Base-by-base conservation (phyloP, 2,329 filamentous ascomycete species). In the Cordyceps fumosorosea region DNA sequence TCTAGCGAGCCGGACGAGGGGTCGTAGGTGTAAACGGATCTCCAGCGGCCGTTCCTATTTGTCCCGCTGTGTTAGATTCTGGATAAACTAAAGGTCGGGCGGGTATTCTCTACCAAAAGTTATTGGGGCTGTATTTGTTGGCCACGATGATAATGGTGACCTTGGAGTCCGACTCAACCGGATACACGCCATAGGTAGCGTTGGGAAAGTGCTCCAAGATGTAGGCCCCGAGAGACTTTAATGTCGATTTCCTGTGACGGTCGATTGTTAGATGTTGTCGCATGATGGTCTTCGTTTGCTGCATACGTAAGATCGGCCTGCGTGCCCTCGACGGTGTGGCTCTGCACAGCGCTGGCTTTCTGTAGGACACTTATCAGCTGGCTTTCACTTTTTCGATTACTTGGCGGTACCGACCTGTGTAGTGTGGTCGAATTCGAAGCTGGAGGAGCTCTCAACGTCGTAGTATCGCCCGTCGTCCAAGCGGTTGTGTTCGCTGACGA, bases 91-190 rank as follows among this genome's bases (percentile, higher is more conserved):
- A 5, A 44, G 4, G 8, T 2, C 11, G 34, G 26, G 4, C 11
- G 37, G 47, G n/a, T 8, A 14, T 20, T 34, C 16, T 77, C 48
- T 79, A 92, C 92, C 95, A 98, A 82, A 92, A 99, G 82, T 99
- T 99, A 74, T 93, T 91, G 8, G 96, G 95, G 70, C 90, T 96
- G 80, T 98, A 98, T 76, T 97, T 97, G 81, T 95, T 97, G 62
- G 93, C 90, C 55, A 96, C 93, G 56, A 96, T 86, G 60, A 96
- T 77, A 66, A 97, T 81, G 54, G 92, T 91, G 64, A 98, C 77
- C 69, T 87, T 86, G 32, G 84, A 84, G 73, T 93, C 90, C 66
- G 88, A 81, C 68, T 91, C 85, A 67, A 86, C 87, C 12, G 93
- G 91, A 74, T 90, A 97, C 55, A 91, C 90, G 67, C 93, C 91